Base-by-base conservation (phyloP, 1,284 basidiomycete genomes). In the Moniliophthora roreri region DNA sequence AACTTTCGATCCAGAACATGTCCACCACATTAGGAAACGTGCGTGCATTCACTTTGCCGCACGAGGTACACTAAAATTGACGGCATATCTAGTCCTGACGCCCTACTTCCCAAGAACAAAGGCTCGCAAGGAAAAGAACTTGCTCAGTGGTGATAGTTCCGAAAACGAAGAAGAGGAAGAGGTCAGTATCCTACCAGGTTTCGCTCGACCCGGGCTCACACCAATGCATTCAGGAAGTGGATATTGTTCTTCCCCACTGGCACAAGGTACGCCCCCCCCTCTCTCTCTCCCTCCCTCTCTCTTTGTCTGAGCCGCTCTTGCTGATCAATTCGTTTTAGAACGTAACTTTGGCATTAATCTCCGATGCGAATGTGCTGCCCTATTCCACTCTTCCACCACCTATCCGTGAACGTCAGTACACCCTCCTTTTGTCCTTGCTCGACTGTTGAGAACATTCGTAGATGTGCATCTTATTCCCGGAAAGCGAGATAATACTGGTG, bases 1-100 rank as follows among this genome's bases (percentile, higher is more conserved):
- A 6, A 67, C 68, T 0, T 91, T 81, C 63, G 73, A 80, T 48
- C 72, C 77, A 1, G 69, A 72, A 7, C 76, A 84, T 32, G 79
- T 95, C n/a, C 85, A 88, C 53, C 82, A 91, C 62, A 73, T 87
- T 56, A 79, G 91, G 53, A 96, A 96, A 74, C 75, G 92, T 94
- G 64, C 53, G 88, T 7, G 40, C 13, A 23, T 18, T 10, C 42
- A 38, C 39, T 16, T 40, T 50, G 28, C 35, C 55, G 13, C 39
- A 23, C 24, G 7, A 26, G 37, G 39, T 45, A 28, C 56, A n/a
- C n/a, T n/a, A n/a, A 21, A 57, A 45, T 53, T 34, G 45, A 48
- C 28, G 11, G 47, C 46, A 35, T 44, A 42, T 4, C 62, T n/a
- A 96, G 93, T 90, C 38, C 74, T 99, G 56, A 95, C 93, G 2